A percentile compares a stretch with the other conserved stretches of the same genome.
These are phyloP conservation scores for Aspergillus udagawae DNA, from an alignment of 2,329 filamentous ascomycete genomes.

Conservation along the genomic window DNA sequence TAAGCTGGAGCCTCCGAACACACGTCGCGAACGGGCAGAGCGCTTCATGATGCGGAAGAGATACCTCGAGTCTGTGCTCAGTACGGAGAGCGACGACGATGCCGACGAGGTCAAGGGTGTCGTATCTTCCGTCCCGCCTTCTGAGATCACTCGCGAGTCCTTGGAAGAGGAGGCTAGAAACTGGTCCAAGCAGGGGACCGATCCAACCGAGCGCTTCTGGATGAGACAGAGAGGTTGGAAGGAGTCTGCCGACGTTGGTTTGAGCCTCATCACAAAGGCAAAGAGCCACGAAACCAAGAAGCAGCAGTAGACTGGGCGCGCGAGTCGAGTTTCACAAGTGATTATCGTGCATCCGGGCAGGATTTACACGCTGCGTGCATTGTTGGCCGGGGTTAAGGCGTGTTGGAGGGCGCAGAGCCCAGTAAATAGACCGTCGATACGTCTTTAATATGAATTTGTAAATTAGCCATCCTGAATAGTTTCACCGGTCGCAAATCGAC, in stretches of 20 bases:
- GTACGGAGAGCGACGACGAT: constrained; percentile 20
- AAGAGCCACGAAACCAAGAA: constrained; percentile 29
- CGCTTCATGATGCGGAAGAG: constrained; percentile 75
- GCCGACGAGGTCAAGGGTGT: constrained; percentile 8
- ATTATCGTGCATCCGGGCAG: too few species aligned
- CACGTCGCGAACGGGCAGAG: constrained; percentile 80
- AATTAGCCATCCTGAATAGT: too few species aligned
- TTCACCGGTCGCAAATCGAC: too few species aligned
- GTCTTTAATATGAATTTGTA: too few species aligned
- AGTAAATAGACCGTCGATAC: too few species aligned
- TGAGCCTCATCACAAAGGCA: constrained; percentile 36
- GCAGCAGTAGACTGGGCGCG: constrained; percentile 21
- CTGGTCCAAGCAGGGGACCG: constrained; percentile 30
- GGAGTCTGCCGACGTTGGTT: constrained; percentile 38
- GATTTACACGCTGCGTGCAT: too few species aligned
- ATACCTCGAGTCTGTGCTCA: constrained; percentile 56
- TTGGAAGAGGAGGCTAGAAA: constrained; percentile 43
- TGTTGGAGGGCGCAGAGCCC: too few species aligned
- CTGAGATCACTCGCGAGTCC: constrained; percentile 32
- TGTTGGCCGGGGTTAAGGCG: too few species aligned
- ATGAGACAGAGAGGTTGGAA: constrained; percentile 42
- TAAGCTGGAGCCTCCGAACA: constrained; percentile 79
- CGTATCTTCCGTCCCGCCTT: constrained; percentile 9
- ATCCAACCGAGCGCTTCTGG: constrained; percentile 41
- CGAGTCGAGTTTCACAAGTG: too few species aligned